phyloP scores from a whole-genome alignment of 2,329 filamentous ascomycete genomes.

The Acarospora socialis region DNA sequence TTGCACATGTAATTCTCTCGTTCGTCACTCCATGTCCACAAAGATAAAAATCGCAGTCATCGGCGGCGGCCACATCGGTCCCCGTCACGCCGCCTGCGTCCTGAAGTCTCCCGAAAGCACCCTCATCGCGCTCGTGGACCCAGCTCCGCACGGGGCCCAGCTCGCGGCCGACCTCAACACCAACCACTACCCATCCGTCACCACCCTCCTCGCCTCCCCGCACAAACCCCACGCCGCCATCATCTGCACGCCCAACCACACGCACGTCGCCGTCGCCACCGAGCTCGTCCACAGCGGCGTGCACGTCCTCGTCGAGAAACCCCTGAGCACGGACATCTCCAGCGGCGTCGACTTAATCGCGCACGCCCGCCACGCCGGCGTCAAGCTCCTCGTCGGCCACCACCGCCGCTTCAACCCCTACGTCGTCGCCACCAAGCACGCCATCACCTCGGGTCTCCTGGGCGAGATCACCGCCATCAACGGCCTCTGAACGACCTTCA shows the following conservation, averaged over 20 bases:
- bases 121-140: constrained; percentile 34
- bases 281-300: constrained; percentile 34
- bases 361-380: too few species aligned
- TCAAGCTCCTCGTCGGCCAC: constrained; percentile 42
- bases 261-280: constrained; percentile 38
- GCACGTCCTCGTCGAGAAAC: constrained; percentile 46
- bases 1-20: too few species aligned
- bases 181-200: constrained; percentile 27
- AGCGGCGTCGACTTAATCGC: too few species aligned
- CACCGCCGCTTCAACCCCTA: constrained; percentile 47
- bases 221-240: constrained; percentile 39
- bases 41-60: constrained; percentile 32
- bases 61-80: constrained; percentile 36
- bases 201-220: constrained; percentile 28
- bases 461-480: constrained; percentile 38
- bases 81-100: constrained; percentile 35
- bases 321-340: too few species aligned
- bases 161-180: constrained; percentile 26
- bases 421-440: constrained; percentile 34
- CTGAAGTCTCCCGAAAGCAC: constrained; percentile 24
- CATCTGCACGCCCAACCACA: constrained; percentile 46
- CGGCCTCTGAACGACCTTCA: constrained; percentile 40
- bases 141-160: constrained; percentile 23
- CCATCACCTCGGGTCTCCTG: constrained; percentile 27
- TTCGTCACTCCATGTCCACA: too few species aligned